Conservation (phyloP, 2,329 filamentous ascomycete genomes). For the Dothiorella sarmentorum region DNA sequence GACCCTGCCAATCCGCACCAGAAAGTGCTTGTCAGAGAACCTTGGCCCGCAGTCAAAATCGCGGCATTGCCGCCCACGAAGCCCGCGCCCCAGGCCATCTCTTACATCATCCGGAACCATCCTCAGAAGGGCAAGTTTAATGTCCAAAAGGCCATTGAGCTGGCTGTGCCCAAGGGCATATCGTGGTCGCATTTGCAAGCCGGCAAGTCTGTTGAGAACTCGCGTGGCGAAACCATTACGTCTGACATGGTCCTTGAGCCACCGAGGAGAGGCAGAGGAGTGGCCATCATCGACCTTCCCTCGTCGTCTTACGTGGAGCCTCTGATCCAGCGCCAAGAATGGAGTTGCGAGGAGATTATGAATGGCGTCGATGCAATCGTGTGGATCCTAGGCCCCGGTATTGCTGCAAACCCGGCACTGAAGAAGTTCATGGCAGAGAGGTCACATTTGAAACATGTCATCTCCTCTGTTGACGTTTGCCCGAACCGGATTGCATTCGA, state of each 20-base stretch:
- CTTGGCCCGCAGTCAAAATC: slow-evolving; percentile 72
- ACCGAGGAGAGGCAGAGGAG: slow-evolving; percentile 63
- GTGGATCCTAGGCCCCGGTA: slow-evolving; percentile 74
- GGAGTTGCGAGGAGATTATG: slow-evolving; percentile 63
- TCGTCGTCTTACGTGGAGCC: slow-evolving; percentile 65
- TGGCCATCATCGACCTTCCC: slow-evolving; percentile 79
- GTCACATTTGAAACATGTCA: slow-evolving; percentile 64
- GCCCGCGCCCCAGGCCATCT: slow-evolving; percentile 67
- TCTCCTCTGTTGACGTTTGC: slow-evolving; percentile 71
- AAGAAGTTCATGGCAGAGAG: slow-evolving; percentile 66
- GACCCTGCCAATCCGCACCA: slow-evolving; percentile 57
- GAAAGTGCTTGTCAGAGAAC: slow-evolving; percentile 68
- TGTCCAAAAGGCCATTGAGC: slow-evolving; percentile 57
- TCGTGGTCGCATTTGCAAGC: slow-evolving; percentile 59
- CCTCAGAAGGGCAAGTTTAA: slow-evolving; percentile 79
- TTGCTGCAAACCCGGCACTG: slow-evolving; percentile 62
- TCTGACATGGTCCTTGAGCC: slow-evolving; percentile 82
- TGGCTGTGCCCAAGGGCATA: slow-evolving; percentile 60
- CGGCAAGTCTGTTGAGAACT: slow-evolving; percentile 61
- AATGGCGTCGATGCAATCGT: slow-evolving; percentile 64
- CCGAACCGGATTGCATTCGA: slow-evolving; percentile 72
- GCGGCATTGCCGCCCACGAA: slow-evolving; percentile 64
- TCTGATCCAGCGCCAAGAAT: slow-evolving; percentile 70
- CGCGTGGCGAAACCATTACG: slow-evolving; percentile 67
- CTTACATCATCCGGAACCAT: slow-evolving; percentile 75